phyloP scores from a whole-genome alignment of 805 yeast genomes.

The Ogataea nakhonphanomensis region DNA sequence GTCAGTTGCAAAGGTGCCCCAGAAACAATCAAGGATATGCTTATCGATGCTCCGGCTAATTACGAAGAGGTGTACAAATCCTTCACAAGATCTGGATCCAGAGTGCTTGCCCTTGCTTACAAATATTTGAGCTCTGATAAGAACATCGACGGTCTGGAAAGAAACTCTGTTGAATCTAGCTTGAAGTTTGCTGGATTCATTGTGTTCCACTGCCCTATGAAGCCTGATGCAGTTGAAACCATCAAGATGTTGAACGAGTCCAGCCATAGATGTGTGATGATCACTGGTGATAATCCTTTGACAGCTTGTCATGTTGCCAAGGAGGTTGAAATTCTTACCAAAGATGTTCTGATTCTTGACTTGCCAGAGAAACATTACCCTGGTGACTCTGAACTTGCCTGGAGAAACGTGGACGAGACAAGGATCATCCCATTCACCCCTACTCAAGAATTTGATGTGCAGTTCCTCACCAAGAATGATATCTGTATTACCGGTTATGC shows the following conservation, averaged over 20 bases:
- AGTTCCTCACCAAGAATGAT: constrained; percentile 65
- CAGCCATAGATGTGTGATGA: constrained; percentile 94
- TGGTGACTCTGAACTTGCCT: constrained; percentile 57
- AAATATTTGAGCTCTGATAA: constrained; percentile 53
- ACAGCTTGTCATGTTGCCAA: constrained; percentile 98
- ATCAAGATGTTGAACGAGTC: constrained; percentile 92
- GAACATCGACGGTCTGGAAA: constrained; percentile 55
- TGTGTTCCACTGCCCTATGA: constrained; percentile 96
- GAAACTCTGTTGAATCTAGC: constrained; percentile 73
- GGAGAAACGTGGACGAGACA: constrained; percentile 84
- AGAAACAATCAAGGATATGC: constrained; percentile 83
- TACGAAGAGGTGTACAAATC: constrained; percentile 86
- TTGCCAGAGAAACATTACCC: constrained; percentile 67
- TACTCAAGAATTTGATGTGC: constrained; percentile 49
- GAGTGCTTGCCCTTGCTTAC: constrained; percentile 94
- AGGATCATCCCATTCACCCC: constrained; percentile 65
- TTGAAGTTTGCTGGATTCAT: constrained; percentile 86
- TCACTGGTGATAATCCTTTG: constrained; percentile 97
- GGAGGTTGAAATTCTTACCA: constrained; percentile 83
- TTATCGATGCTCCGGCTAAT: constrained; percentile 63
- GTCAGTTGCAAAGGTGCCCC: constrained; percentile 98
- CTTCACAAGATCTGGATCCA: constrained; percentile 91
- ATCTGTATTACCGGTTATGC: constrained; percentile 94
- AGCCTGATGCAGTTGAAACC: constrained; percentile 86
- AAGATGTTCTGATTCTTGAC: constrained; percentile 83